Evolutionary conservation across 2,329 filamentous ascomycete species (phyloP).

Genomic region (Talaromyces sp.): DNA sequence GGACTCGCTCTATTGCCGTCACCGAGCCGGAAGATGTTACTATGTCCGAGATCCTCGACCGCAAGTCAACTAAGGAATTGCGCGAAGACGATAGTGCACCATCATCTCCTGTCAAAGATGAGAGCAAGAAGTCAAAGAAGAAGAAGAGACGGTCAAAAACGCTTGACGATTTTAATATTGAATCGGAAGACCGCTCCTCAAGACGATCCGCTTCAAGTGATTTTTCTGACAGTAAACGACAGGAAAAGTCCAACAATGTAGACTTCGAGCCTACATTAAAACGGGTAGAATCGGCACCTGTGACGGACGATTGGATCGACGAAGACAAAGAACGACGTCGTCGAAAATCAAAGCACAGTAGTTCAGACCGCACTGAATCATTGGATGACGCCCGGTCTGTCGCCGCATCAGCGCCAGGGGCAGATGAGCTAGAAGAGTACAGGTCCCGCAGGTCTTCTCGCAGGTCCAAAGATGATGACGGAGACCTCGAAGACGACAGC

Average conservation of each 20-base stretch:
- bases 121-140: conserved; percentile 20
- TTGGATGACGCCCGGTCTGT: conserved; percentile 15
- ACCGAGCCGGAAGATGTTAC: not conserved
- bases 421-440: conserved; percentile 20
- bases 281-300: conserved; percentile 3
- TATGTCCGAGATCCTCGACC: not conserved
- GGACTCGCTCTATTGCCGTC: not conserved
- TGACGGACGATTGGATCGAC: conserved; percentile 13
- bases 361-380: conserved; percentile 9
- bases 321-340: conserved; percentile 14
- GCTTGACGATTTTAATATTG: conserved; percentile 26
- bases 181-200: conserved; percentile 20
- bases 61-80: not conserved
- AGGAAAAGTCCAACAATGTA: not conserved
- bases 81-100: conserved; percentile 23
- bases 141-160: conserved; percentile 26
- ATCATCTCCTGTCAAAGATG: conserved; percentile 23
- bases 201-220: conserved; percentile 6
- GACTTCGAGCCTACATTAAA: not conserved
- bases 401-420: conserved; percentile 18
- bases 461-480: conserved; percentile 13
- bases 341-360: conserved; percentile 15
- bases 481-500: conserved; percentile 24
- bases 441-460: conserved; percentile 28
- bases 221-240: not conserved